phyloP scores from a whole-genome alignment of 2,329 filamentous ascomycete species.

The Aspergillus pseudonomiae region DNA sequence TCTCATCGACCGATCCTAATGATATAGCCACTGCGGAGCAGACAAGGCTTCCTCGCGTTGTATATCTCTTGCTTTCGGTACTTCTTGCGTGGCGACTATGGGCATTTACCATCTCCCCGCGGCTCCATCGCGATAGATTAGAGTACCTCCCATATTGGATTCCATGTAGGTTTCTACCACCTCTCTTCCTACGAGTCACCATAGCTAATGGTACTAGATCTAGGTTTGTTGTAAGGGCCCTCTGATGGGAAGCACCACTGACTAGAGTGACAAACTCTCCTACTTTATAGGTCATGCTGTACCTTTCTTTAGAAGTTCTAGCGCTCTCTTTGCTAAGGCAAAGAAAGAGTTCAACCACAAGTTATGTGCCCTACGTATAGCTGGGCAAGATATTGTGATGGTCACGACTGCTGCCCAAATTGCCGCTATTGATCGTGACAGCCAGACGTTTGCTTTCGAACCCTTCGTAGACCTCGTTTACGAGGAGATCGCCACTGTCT shows the following conservation, averaged over 20 bases:
- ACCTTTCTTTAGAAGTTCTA: not conserved
- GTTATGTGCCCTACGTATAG: not conserved
- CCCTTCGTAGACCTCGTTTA: not conserved
- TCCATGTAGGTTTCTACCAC: not conserved
- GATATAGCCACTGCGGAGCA: not conserved
- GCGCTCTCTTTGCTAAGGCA: not conserved
- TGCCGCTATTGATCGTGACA: not conserved
- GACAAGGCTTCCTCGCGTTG: not conserved
- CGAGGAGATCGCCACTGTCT: not conserved
- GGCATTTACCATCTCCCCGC: not conserved
- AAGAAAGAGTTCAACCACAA: not conserved
- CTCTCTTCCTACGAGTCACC: not conserved
- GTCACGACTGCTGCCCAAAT: not conserved
- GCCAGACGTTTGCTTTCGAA: not conserved
- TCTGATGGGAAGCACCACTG: not conserved
- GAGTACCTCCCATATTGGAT: not conserved
- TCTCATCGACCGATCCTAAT: not conserved
- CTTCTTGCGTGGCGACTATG: not conserved
- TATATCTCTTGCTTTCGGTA: not conserved
- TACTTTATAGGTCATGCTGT: not conserved
- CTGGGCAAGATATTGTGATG: not conserved
- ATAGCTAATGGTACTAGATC: not conserved
- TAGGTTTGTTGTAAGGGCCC: not conserved
- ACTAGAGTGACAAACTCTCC: not conserved
- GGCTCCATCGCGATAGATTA: not conserved